Base-by-base conservation (phyloP, 495 filamentous ascomycete species). In the Aspergillus mulundensis region DNA sequence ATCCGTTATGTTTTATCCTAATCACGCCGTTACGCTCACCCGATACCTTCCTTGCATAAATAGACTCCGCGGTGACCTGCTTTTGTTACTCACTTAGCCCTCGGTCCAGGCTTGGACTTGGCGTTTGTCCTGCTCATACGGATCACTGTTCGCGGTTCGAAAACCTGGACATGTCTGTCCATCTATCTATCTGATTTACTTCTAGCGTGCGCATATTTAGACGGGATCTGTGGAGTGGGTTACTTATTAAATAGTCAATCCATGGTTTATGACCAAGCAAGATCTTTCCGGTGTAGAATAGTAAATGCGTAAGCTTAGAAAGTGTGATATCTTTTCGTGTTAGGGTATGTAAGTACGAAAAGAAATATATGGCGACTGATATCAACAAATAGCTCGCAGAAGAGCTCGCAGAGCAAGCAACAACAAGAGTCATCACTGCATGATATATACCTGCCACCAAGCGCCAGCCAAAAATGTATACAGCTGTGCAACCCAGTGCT, bases 181-280 rank as follows among this genome's bases (percentile, higher is more conserved):
- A 38, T 51, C 11, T 39, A 45, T 18, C 18, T 34, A 19, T 34
- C 16, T 28, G 25, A 34, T 19, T 36, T 16, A 15, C 25, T 30
- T 44, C 32, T 38, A 57, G 54, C 43, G 24, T 59, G 52, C 50
- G 40, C 53, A 60, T 56, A 54, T 46, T 52, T 56, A 51, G 45
- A 55, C 25, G 8, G 25, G 38, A 20, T 18, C 21, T 40, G 30
- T 11, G 10, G 23, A 30, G 15, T 15, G 32, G 25, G 12, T 15
- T 39, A 14, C 30, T 38, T 38, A n/a, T 7, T 4, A 30, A 30
- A 46, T 30, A 39, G 30, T 20, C 21, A 40, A 19, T 49, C 12
- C 11, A 20, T 8, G 3, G 10, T 49, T 8, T 28, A 15, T 49
- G 14, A 10, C 8, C 32, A 4, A 36, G 12, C 5, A 36, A 36